phyloP scores from a whole-genome alignment of 805 yeast species.

The Barnettozyma sucrosica region DNA sequence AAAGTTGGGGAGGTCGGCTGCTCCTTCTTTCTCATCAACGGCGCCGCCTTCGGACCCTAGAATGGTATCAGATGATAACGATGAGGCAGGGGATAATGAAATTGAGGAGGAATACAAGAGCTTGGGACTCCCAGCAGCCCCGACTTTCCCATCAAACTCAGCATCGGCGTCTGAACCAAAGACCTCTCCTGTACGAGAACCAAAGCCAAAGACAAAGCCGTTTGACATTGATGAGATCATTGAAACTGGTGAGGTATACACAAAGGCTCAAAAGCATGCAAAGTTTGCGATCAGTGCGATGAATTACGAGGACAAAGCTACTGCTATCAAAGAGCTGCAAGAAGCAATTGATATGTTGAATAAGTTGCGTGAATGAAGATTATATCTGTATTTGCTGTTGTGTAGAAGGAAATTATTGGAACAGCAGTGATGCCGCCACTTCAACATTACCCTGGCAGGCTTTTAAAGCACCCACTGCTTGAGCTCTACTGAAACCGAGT shows the following conservation, averaged over 20 bases:
- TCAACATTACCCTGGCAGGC: slow-evolving; percentile 76
- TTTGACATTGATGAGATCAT: slow-evolving; percentile 43
- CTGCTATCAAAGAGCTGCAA: slow-evolving; percentile 58
- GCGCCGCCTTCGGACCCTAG: not conserved
- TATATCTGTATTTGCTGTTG: not conserved
- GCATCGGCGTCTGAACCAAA: not conserved
- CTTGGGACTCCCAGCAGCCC: slow-evolving; percentile 10
- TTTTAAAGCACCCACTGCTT: slow-evolving; percentile 60
- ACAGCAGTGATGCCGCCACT: slow-evolving; percentile 76
- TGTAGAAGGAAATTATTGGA: slow-evolving; percentile 28
- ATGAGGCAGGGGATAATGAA: slow-evolving; percentile 2
- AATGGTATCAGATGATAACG: not conserved
- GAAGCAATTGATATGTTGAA: slow-evolving; percentile 43
- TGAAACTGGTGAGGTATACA: slow-evolving; percentile 48
- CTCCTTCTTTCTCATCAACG: not conserved
- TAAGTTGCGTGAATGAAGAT: slow-evolving; percentile 3
- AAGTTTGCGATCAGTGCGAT: slow-evolving; percentile 75
- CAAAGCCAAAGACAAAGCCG: slow-evolving; percentile 8
- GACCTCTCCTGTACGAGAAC: not conserved
- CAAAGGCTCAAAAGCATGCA: slow-evolving; percentile 61
- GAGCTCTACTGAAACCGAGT: slow-evolving; percentile 65
- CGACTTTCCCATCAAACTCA: slow-evolving; percentile 2
- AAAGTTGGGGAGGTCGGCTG: not conserved
- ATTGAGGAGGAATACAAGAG: not conserved
- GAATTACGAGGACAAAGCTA: slow-evolving; percentile 66